These are phyloP conservation scores for Rhizophora mangle DNA, from an alignment of 345 rosid genomes.

Conservation along the genomic window DNA sequence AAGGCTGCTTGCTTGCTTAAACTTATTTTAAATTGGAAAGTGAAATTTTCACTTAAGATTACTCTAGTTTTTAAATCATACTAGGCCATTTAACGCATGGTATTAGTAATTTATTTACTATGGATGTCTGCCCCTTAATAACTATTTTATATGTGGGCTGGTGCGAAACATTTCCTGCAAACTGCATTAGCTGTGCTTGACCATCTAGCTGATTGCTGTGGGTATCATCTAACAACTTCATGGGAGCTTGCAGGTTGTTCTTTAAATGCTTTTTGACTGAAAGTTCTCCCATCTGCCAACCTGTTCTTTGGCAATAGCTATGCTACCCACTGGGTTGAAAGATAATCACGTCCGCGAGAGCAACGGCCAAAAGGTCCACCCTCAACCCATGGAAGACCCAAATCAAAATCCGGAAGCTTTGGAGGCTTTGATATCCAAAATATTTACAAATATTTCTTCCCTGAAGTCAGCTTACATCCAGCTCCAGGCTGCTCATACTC, in stretches of 20 bases:
- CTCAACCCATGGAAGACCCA: constrained; percentile 87
- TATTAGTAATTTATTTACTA: neutral
- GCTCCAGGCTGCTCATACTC: constrained; percentile 81
- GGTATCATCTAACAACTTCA: neutral
- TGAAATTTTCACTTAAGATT: too few species aligned
- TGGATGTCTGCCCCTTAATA: neutral
- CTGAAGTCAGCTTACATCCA: constrained; percentile 78
- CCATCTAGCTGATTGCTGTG: neutral
- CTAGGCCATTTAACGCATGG: too few species aligned
- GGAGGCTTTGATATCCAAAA: constrained; percentile 66
- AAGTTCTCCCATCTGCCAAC: constrained; percentile 12
- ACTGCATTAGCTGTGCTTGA: constrained; percentile 2
- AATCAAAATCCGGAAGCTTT: constrained; percentile 72
- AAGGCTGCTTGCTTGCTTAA: too few species aligned
- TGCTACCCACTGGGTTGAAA: constrained; percentile 77
- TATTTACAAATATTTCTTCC: constrained; percentile 68
- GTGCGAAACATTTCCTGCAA: neutral
- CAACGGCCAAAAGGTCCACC: constrained; percentile 72
- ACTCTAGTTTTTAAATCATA: too few species aligned
- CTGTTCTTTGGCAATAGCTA: constrained; percentile 43
- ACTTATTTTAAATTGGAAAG: too few species aligned
- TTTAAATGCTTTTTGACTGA: constrained; percentile 13
- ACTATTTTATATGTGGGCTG: neutral
- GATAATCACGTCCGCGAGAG: constrained; percentile 73
- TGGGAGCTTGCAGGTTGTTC: constrained; percentile 31